Percentiles rank a stretch among this genome's conserved stretches.
These are phyloP conservation scores for Colletotrichum tropicale DNA, from an alignment of 2,329 filamentous ascomycete species.

Conservation along the genomic window DNA sequence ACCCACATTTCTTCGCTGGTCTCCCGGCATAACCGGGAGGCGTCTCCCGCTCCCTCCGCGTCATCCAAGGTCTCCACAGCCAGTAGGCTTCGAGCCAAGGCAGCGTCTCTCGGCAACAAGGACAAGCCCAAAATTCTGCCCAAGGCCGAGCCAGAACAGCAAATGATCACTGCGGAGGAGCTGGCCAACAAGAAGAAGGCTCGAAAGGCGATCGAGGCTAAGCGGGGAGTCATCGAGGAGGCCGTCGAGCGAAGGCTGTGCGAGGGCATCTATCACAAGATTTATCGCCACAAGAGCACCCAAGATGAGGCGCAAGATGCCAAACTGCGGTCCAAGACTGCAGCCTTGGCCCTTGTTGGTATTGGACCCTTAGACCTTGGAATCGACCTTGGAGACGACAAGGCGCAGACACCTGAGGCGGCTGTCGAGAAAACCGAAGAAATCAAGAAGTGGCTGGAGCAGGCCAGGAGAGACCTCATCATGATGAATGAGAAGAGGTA, in stretches of 20 bases:
- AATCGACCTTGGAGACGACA: slow-evolving; percentile 69
- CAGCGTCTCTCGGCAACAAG: slow-evolving; percentile 57
- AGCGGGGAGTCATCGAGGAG: slow-evolving; percentile 81
- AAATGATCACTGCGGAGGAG: slow-evolving; percentile 91
- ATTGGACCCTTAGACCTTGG: slow-evolving; percentile 88
- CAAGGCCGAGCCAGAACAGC: slow-evolving; percentile 62
- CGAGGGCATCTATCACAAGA: slow-evolving; percentile 83
- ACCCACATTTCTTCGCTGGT: slow-evolving; percentile 86
- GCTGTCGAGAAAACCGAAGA: slow-evolving; percentile 66
- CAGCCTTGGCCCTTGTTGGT: slow-evolving; percentile 86
- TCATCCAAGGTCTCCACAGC: slow-evolving; percentile 62
- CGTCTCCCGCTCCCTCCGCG: slow-evolving; percentile 58
- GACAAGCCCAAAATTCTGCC: slow-evolving; percentile 50
- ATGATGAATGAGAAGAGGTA: slow-evolving; percentile 88
- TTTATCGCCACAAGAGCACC: slow-evolving; percentile 90
- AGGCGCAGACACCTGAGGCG: slow-evolving; percentile 59
- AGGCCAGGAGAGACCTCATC: slow-evolving; percentile 73
- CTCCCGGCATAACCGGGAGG: slow-evolving; percentile 73
- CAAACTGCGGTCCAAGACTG: slow-evolving; percentile 91
- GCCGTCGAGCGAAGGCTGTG: slow-evolving; percentile 87
- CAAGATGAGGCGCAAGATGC: slow-evolving; percentile 95
- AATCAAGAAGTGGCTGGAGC: slow-evolving; percentile 74
- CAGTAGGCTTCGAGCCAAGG: slow-evolving; percentile 61
- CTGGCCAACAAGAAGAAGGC: slow-evolving; percentile 80
- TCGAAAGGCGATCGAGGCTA: slow-evolving; percentile 78